Evolutionary conservation across 345 rosid species (phyloP).

Genomic region (Citrus hindsii): DNA sequence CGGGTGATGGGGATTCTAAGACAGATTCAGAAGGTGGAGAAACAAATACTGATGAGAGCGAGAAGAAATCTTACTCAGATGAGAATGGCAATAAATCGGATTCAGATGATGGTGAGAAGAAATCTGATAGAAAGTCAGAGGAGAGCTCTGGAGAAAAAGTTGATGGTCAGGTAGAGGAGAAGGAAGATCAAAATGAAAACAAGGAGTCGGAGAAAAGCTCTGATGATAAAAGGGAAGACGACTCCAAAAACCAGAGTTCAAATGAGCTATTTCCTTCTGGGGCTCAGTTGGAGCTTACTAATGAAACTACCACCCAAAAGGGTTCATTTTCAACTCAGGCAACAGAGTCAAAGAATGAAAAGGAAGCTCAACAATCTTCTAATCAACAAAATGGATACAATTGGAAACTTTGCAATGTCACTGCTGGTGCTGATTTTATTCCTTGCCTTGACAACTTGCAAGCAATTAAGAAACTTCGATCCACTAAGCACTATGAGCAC

Average conservation of each 20-base stretch:
- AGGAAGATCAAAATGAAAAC: slow-evolving; percentile 34
- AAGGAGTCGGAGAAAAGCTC: slow-evolving; percentile 36
- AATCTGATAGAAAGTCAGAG: slow-evolving; percentile 29
- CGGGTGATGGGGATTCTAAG: slow-evolving; percentile 27
- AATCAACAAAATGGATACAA: slow-evolving; percentile 35
- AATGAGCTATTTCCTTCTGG: slow-evolving; percentile 73
- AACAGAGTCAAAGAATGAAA: slow-evolving; percentile 79
- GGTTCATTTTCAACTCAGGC: slow-evolving; percentile 92
- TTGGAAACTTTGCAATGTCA: slow-evolving; percentile 88
- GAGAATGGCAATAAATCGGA: slow-evolving; percentile 40
- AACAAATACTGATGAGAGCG: slow-evolving; percentile 30
- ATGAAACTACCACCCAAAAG: slow-evolving; percentile 63
- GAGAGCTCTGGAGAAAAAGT: slow-evolving; percentile 32
- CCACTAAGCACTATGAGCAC: slow-evolving; percentile 92
- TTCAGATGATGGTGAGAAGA: slow-evolving; percentile 36
- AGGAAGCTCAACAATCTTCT: slow-evolving; percentile 62
- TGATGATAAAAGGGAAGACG: slow-evolving; percentile 39
- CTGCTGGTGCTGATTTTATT: slow-evolving; percentile 88
- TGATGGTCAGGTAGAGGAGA: slow-evolving; percentile 46
- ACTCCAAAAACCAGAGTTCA: slow-evolving; percentile 39
- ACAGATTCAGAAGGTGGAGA: slow-evolving; percentile 20
- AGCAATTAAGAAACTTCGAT: slow-evolving; percentile 67
- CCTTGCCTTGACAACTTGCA: slow-evolving; percentile 94
- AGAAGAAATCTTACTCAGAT: slow-evolving; percentile 33
- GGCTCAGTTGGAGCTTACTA: slow-evolving; percentile 75